phyloP scores from a whole-genome alignment of 192 early-diverging fungal genomes.

The Phlyctochytrium planicorne region DNA sequence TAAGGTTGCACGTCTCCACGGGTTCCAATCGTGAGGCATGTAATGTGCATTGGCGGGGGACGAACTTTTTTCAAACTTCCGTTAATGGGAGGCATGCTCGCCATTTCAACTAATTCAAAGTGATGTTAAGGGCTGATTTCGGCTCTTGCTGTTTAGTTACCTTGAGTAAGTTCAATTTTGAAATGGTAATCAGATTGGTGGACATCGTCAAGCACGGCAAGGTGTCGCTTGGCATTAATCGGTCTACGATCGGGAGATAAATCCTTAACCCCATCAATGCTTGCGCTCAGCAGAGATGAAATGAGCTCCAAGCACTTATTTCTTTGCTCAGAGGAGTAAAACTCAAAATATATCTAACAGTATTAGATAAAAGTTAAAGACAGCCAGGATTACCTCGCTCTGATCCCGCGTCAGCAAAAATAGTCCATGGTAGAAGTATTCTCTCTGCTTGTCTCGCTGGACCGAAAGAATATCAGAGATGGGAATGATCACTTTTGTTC shows the following conservation, averaged over 20 bases:
- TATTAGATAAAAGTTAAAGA: neutral
- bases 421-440: constrained; percentile 12
- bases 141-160: too few species aligned
- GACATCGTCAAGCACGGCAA: constrained; percentile 11
- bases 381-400: constrained; percentile 8
- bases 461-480: constrained; percentile 48
- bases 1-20: constrained; percentile 76
- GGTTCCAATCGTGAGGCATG: constrained; percentile 70
- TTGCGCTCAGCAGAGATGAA: neutral
- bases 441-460: constrained; percentile 32
- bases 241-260: too few species aligned
- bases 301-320: constrained; percentile 44
- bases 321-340: constrained; percentile 42
- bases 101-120: too few species aligned
- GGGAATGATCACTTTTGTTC: constrained; percentile 58
- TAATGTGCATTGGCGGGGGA: constrained; percentile 55
- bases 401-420: constrained; percentile 14
- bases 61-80: too few species aligned
- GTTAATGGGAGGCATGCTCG: too few species aligned
- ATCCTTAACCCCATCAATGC: too few species aligned
- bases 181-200: constrained; percentile 18
- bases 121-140: too few species aligned
- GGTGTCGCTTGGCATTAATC: too few species aligned
- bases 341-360: constrained; percentile 60
- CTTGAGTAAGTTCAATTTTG: constrained; percentile 21